Conservation (phyloP, 2,329 filamentous ascomycete genomes). For the Talaromyces verruculosus region DNA sequence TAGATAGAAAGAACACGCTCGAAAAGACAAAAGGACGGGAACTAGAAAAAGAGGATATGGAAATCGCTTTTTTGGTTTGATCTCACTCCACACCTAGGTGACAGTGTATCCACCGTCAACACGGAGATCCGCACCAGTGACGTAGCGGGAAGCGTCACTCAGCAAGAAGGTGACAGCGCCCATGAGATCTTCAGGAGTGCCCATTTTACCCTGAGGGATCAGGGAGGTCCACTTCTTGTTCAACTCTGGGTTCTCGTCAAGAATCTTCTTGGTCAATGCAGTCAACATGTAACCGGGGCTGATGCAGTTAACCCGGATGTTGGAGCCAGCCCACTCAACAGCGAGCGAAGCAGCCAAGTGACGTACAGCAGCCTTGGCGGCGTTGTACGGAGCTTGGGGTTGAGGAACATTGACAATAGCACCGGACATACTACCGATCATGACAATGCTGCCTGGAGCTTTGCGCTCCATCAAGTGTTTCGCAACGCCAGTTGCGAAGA, state of each 20-base stretch:
- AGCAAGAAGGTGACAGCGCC: constrained; percentile 85
- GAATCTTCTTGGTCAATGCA: constrained; percentile 86
- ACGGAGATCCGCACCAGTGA: constrained; percentile 72
- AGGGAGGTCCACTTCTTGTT: constrained; percentile 87
- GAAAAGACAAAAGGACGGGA: constrained; percentile 8
- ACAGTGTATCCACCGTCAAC: constrained; percentile 90
- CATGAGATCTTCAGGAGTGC: constrained; percentile 86
- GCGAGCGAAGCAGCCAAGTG: constrained; percentile 85
- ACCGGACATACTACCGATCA: constrained; percentile 95
- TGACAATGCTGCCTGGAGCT: constrained; percentile 78
- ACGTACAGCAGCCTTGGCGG: constrained; percentile 85
- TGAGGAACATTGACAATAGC: constrained; percentile 93
- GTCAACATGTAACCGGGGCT: constrained; percentile 96
- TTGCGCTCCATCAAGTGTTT: constrained; percentile 85
- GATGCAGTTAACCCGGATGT: constrained; percentile 93
- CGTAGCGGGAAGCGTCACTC: constrained; percentile 74
- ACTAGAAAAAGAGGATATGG: constrained; percentile 14
- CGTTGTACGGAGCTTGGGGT: constrained; percentile 90
- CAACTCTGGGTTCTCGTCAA: constrained; percentile 88
- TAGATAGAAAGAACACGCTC: constrained; percentile 3
- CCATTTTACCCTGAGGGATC: constrained; percentile 93
- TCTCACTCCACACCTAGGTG: constrained; percentile 52
- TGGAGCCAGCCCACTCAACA: constrained; percentile 86
- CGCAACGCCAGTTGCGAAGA: constrained; percentile 81
- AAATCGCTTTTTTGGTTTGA: not conserved